phyloP scores from a whole-genome alignment of 352 stramenopile species.

The Globisporangium okanoganense region DNA sequence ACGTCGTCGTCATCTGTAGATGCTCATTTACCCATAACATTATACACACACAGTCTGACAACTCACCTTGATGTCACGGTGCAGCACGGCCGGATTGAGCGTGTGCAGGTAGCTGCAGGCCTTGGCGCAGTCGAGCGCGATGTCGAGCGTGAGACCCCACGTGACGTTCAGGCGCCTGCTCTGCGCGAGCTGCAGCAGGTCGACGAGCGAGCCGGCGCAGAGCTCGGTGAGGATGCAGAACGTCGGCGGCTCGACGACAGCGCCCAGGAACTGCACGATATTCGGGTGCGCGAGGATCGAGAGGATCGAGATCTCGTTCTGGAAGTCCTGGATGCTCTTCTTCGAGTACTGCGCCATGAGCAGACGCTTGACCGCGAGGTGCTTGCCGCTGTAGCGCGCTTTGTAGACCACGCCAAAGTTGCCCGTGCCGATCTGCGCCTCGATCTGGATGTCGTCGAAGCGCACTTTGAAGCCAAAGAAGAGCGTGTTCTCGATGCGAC shows the following conservation, averaged over 20 bases:
- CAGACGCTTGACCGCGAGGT: constrained; percentile 65
- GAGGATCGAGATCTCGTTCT: constrained; percentile 82
- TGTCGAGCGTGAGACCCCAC: constrained; percentile 67
- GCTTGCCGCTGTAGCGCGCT: constrained; percentile 69
- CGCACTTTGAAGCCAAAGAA: constrained; percentile 70
- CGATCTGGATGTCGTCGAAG: constrained; percentile 64
- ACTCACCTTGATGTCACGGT: constrained; percentile 68
- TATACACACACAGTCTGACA: background rate
- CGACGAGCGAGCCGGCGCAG: constrained; percentile 60
- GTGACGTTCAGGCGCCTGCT: constrained; percentile 67
- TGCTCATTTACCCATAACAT: background rate
- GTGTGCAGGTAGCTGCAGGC: constrained; percentile 65
- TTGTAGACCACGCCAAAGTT: constrained; percentile 84
- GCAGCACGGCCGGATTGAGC: constrained; percentile 54
- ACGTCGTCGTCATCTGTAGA: background rate
- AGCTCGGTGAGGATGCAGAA: constrained; percentile 75
- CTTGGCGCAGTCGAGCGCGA: constrained; percentile 61
- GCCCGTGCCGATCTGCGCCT: constrained; percentile 60
- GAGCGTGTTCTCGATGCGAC: constrained; percentile 43
- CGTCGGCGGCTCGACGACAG: constrained; percentile 61
- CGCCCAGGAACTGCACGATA: constrained; percentile 80
- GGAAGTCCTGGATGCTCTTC: constrained; percentile 68
- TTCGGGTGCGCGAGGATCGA: constrained; percentile 72
- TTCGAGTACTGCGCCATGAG: constrained; percentile 47
- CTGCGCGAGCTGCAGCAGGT: constrained; percentile 65